Conservation (phyloP, 2,329 filamentous ascomycete genomes). For the Erysiphe pulchra region DNA sequence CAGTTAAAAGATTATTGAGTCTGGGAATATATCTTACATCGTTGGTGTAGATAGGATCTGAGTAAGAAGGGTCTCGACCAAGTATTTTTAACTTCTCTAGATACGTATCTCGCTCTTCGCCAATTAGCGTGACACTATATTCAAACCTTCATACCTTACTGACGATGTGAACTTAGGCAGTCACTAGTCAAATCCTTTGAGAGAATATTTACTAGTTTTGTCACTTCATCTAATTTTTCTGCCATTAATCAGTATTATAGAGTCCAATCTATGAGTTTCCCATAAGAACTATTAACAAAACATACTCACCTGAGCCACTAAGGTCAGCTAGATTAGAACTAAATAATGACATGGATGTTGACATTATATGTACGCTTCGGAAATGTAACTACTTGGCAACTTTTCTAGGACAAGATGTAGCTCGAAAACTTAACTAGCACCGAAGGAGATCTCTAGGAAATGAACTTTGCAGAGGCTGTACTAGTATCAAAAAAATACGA, state of each 20-base stretch:
- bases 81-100: slow-evolving; percentile 53
- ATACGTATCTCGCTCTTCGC: slow-evolving; percentile 32
- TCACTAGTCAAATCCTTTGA: slow-evolving; percentile 33
- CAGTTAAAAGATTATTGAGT: slow-evolving; percentile 4
- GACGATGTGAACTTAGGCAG: slow-evolving; percentile 33
- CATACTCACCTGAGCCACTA: too few relatives aligned
- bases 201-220: slow-evolving; percentile 33
- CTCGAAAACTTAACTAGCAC: too few relatives aligned
- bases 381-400: too few relatives aligned
- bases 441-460: too few relatives aligned
- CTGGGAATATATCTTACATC: slow-evolving; percentile 23
- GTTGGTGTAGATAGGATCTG: slow-evolving; percentile 65
- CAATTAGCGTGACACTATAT: slow-evolving; percentile 1
- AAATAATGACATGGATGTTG: too few relatives aligned
- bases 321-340: too few relatives aligned
- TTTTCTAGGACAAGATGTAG: too few relatives aligned
- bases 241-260: slow-evolving; percentile 1
- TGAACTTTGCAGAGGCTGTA: too few relatives aligned
- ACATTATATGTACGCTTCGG: too few relatives aligned
- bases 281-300: background rate
- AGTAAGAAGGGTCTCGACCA: slow-evolving; percentile 43
- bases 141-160: slow-evolving; percentile 10
- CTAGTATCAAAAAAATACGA: too few relatives aligned
- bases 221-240: slow-evolving; percentile 47
- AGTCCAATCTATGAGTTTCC: slow-evolving; percentile 1